Base-by-base conservation (phyloP, 2,329 filamentous ascomycete genomes). In the Gremmenia infestans region DNA sequence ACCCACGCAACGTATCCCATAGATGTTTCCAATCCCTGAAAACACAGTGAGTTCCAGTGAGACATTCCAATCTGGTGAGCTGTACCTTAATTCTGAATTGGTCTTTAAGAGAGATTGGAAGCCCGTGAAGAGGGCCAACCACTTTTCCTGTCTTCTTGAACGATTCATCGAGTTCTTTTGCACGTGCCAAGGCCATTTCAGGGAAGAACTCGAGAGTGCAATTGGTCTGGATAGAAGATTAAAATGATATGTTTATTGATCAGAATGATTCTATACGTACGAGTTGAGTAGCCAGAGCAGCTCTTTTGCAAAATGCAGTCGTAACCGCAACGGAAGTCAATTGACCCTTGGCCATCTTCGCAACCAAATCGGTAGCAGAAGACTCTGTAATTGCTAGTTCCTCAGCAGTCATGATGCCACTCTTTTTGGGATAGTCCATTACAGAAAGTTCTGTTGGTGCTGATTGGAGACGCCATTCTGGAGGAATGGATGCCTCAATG, bases 1-100 rank as follows among this genome's bases (percentile, higher is more conserved):
- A 95, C 86, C 9, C 83, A 87, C n/a, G 83, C 83, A 69, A 96
- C 91, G 65, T 91, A 96, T 14, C 72, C 74, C 67, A 74, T 74
- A 0, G 71, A 69, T 0, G 73, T 81, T 57, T 81, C 78, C 3
- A 79, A 71, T 1, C 76, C 77, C 65, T 76, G 71, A 5, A 73
- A 32, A 55, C 8, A 52, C 22, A 25, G 17, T 45, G 14, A 12
- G 32, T 11, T 32, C 3, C n/a, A 14, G 9, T 8, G 3, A 8
- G 5, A 11, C 1, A 22, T 28, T 50, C 23, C 8, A 53, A 15
- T 65, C 55, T 49, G 67, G 65, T 19, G 23, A 12, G 23, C 2
- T 1, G 6, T 35, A 64, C 82, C 56, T 78, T 78, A 43, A 87
- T 72, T 23, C 85, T 78, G 68, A 86, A 86, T 14, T 82, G 81